Evolutionary conservation across 2,329 filamentous ascomycete genomes (phyloP).

Genomic region (Nemania sp.): DNA sequence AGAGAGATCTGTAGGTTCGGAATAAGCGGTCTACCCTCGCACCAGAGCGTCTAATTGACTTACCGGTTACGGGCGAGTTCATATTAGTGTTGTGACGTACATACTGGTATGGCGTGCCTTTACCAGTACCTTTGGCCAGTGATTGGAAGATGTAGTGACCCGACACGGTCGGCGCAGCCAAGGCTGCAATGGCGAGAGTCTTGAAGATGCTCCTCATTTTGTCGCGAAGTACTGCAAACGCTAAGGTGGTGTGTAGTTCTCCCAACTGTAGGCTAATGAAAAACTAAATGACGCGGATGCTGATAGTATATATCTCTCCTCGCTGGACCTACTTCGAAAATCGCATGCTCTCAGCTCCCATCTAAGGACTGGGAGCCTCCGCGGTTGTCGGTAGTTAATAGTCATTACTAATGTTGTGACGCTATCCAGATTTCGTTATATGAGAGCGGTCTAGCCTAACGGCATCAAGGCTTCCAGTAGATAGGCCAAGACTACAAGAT

Average conservation of each 20-base stretch:
- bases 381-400: constrained; percentile 30
- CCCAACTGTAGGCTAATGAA: background rate
- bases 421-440: constrained; percentile 6
- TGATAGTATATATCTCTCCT: constrained; percentile 28
- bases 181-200: constrained; percentile 47
- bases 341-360: background rate
- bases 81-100: constrained; percentile 61
- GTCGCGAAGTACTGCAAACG: constrained; percentile 1
- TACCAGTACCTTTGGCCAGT: constrained; percentile 50
- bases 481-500: constrained; percentile 16
- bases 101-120: constrained; percentile 53
- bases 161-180: constrained; percentile 51
- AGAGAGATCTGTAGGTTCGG: constrained; percentile 48
- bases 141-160: constrained; percentile 59
- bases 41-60: background rate
- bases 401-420: constrained; percentile 18
- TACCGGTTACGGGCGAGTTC: constrained; percentile 60
- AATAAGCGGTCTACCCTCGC: background rate
- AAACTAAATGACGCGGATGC: constrained; percentile 1
- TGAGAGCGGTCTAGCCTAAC: constrained; percentile 15
- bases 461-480: constrained; percentile 4
- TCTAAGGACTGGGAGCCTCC: constrained; percentile 1
- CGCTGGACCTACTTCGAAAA: background rate
- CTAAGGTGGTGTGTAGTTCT: background rate
- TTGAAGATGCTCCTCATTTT: constrained; percentile 53